A percentile compares a stretch with the other conserved stretches of the same genome.
These are phyloP conservation scores for Xylaria palmicola DNA, from an alignment of 495 filamentous ascomycete genomes.

Conservation along the genomic window DNA sequence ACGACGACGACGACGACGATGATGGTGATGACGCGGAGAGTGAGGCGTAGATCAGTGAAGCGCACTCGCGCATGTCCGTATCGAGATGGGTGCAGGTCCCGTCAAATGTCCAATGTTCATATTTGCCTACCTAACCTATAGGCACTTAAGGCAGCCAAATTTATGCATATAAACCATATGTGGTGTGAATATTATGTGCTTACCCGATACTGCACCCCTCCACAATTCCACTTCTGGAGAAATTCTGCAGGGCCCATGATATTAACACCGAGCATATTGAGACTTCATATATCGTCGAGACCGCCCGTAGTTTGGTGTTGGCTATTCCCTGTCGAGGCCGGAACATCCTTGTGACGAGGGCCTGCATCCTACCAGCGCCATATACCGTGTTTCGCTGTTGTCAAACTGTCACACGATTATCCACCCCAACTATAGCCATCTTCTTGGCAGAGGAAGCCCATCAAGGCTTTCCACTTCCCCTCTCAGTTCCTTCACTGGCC, in stretches of 20 bases:
- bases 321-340: too few species aligned
- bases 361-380: not conserved
- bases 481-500: slow-evolving; percentile 11
- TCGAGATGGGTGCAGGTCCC: too few species aligned
- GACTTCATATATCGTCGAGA: slow-evolving; percentile 10
- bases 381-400: not conserved
- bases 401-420: not conserved
- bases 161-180: slow-evolving; percentile 20
- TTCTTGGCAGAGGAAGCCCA: slow-evolving; percentile 21
- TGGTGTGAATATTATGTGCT: slow-evolving; percentile 20
- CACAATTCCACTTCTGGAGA: slow-evolving; percentile 19
- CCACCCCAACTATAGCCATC: slow-evolving; percentile 3
- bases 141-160: not conserved
- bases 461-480: slow-evolving; percentile 24
- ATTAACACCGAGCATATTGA: slow-evolving; percentile 12
- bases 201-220: slow-evolving; percentile 21
- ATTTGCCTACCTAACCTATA: not conserved
- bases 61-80: too few species aligned
- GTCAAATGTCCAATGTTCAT: not conserved
- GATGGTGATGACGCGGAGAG: too few species aligned
- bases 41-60: not conserved
- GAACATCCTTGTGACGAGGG: not conserved
- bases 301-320: too few species aligned
- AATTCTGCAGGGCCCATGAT: slow-evolving; percentile 16
- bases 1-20: slow-evolving; percentile 51